Evolutionary conservation across 2,329 filamentous ascomycete genomes (phyloP).

Genomic region (Aspergillus sp.): DNA sequence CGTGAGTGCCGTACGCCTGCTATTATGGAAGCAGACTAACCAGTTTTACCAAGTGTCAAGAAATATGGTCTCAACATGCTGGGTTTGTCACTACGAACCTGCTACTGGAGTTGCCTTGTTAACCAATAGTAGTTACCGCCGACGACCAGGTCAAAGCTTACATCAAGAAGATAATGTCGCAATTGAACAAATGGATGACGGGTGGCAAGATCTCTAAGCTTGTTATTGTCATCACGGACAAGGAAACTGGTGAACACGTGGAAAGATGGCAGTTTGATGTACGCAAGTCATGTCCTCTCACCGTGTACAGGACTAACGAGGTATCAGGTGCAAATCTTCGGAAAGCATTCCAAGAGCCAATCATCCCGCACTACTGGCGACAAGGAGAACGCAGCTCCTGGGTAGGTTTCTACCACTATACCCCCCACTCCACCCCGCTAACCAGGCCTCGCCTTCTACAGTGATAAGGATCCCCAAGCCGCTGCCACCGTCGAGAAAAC

Average conservation of each 20-base stretch:
- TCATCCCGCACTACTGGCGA: slow-evolving; percentile 55
- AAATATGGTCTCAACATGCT: slow-evolving; percentile 99
- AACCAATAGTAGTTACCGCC: slow-evolving; percentile 67
- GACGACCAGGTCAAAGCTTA: slow-evolving; percentile 99
- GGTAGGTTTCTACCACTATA: slow-evolving; percentile 43
- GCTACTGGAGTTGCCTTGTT: slow-evolving; percentile 13
- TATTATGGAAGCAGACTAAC: background rate
- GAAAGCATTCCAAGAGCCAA: slow-evolving; percentile 53
- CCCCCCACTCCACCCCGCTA: background rate
- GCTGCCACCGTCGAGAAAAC: slow-evolving; percentile 67
- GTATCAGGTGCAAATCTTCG: slow-evolving; percentile 59
- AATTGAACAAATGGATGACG: slow-evolving; percentile 97
- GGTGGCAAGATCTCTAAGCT: slow-evolving; percentile 96
- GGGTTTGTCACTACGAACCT: slow-evolving; percentile 49
- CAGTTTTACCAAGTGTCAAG: slow-evolving; percentile 65
- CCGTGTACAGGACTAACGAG: slow-evolving; percentile 13
- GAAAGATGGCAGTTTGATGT: slow-evolving; percentile 99
- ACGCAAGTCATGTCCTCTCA: slow-evolving; percentile 26
- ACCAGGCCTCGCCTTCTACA: slow-evolving; percentile 17
- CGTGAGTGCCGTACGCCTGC: slow-evolving; percentile 55
- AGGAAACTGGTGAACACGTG: slow-evolving; percentile 93
- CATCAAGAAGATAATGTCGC: slow-evolving; percentile 98
- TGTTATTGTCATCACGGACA: slow-evolving; percentile 93
- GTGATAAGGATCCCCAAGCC: slow-evolving; percentile 31
- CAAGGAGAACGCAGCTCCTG: slow-evolving; percentile 68